These are phyloP conservation scores for Fusarium albidum DNA, from an alignment of 2,329 filamentous ascomycete genomes.

Conservation along the genomic window DNA sequence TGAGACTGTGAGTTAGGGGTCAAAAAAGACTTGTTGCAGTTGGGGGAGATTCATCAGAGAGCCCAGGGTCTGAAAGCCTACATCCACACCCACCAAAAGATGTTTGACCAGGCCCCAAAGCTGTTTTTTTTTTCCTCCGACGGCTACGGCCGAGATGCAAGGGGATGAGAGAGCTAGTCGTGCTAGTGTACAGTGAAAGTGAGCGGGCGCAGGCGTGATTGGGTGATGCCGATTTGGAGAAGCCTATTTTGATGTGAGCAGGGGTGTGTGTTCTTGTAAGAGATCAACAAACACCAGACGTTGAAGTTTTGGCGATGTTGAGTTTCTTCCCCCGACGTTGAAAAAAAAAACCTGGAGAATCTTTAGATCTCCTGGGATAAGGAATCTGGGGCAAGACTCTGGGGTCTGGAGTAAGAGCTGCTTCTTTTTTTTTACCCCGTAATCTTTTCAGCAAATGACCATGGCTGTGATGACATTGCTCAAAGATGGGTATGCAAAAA, in stretches of 20 bases:
- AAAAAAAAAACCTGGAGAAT: constrained; percentile 23
- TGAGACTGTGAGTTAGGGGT: too few relatives aligned
- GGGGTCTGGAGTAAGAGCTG: too few relatives aligned
- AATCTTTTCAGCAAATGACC: constrained; percentile 16
- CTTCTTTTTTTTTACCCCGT: constrained; percentile 22
- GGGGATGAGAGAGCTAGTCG: background rate
- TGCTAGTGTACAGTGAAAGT: background rate
- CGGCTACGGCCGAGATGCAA: constrained; percentile 34
- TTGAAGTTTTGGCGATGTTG: background rate
- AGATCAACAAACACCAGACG: constrained; percentile 17
- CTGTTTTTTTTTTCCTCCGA: constrained; percentile 12
- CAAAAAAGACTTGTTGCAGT: too few relatives aligned
- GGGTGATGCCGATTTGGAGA: constrained; percentile 27
- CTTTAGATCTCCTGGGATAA: constrained; percentile 22
- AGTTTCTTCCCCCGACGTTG: background rate
- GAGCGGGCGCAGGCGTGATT: constrained; percentile 19
- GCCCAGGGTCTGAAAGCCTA: background rate
- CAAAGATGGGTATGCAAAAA: background rate
- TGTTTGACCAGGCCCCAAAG: background rate
- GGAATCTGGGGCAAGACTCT: constrained; percentile 23
- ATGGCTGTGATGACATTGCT: constrained; percentile 7
- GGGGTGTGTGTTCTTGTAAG: constrained; percentile 11
- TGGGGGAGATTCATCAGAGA: too few relatives aligned
- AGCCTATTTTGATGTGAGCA: constrained; percentile 10
- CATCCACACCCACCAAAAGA: background rate